These are phyloP conservation scores for Selaginella moellendorffii DNA, from an alignment of 75 land plant genomes.

Conservation along the genomic window DNA sequence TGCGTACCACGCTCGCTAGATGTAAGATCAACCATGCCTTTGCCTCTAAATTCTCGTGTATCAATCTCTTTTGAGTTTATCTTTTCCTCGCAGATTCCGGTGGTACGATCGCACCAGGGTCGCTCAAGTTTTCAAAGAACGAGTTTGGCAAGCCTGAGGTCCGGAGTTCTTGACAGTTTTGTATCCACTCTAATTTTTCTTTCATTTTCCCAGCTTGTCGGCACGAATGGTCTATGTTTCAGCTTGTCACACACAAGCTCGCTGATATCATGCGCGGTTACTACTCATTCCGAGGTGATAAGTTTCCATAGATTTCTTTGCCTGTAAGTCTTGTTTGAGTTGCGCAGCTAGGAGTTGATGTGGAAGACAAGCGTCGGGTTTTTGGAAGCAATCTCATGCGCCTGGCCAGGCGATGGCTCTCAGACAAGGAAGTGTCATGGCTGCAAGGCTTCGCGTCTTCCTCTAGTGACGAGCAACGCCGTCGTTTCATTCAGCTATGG, in stretches of 20 bases:
- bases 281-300: constrained; percentile 14
- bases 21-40: too few relatives aligned
- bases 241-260: constrained; percentile 77
- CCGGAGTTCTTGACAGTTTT: too few relatives aligned
- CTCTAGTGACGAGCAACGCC: constrained; percentile 45
- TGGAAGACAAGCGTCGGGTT: constrained; percentile 59
- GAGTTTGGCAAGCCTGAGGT: constrained; percentile 82
- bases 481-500: constrained; percentile 69
- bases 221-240: constrained; percentile 52
- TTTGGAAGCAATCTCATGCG: constrained; percentile 25
- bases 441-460: constrained; percentile 34
- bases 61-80: neutral
- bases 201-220: too few relatives aligned
- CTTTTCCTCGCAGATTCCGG: constrained; percentile 24
- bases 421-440: constrained; percentile 41
- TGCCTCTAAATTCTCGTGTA: neutral
- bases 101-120: constrained; percentile 32
- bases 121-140: constrained; percentile 52
- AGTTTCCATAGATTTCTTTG: neutral
- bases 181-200: too few relatives aligned
- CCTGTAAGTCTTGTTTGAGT: neutral
- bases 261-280: constrained; percentile 68
- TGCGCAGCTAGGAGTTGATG: constrained; percentile 67
- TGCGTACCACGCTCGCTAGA: constrained; percentile 81
- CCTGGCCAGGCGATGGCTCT: constrained; percentile 51